Conservation (phyloP, 345 rosid species). For the Lepidium aucheri region DNA sequence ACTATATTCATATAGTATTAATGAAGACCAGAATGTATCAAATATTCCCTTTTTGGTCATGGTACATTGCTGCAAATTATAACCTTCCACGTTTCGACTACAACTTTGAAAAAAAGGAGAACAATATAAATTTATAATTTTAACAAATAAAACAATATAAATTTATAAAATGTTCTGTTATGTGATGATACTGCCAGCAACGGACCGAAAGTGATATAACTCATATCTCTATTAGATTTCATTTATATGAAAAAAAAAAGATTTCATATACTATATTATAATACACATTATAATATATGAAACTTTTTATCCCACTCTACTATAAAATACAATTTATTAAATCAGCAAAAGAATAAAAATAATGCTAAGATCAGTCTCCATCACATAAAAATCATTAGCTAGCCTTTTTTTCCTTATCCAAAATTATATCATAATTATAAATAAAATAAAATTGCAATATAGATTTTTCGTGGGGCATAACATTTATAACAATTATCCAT, state of each 20-base stretch:
- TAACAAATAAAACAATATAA: background rate
- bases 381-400: conserved; percentile 34
- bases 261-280: background rate
- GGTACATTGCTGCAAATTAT: background rate
- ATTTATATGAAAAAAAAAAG: no score
- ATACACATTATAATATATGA: background rate
- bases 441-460: no score
- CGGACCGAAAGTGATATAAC: conserved; percentile 22
- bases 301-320: background rate
- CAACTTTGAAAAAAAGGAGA: background rate
- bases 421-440: conserved; percentile 45
- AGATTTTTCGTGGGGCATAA: conserved; percentile 2
- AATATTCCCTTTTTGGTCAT: background rate
- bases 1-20: background rate
- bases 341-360: background rate
- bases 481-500: conserved; percentile 5
- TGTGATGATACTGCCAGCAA: conserved; percentile 21
- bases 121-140: background rate
- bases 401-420: conserved; percentile 58
- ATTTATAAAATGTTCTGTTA: conserved; percentile 4
- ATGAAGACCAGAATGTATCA: conserved; percentile 1
- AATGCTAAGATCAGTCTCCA: conserved; percentile 21
- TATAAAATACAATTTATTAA: background rate
- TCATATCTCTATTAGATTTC: background rate
- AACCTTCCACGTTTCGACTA: conserved; percentile 22